These are phyloP conservation scores for Austroboletus eburneus DNA, from an alignment of 768 basidiomycete genomes.

Conservation along the genomic window DNA sequence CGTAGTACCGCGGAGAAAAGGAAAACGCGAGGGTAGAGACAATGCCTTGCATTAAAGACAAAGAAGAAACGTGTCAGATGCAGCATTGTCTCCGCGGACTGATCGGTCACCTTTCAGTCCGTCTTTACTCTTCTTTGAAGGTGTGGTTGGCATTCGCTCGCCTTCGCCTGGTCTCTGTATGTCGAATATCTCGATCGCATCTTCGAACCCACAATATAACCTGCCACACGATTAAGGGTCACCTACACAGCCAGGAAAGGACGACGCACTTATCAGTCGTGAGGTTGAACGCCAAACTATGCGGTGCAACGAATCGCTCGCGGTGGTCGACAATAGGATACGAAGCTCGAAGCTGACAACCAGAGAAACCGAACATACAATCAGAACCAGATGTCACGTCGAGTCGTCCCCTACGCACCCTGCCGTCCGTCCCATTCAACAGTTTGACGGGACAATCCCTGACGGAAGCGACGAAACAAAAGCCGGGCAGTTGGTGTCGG, in stretches of 20 bases:
- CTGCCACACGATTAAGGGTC: conserved; percentile 27
- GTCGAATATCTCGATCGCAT: conserved; percentile 84
- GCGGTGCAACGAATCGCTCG: conserved; percentile 88
- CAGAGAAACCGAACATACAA: neutral
- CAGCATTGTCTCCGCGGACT: neutral
- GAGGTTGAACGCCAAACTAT: conserved; percentile 74
- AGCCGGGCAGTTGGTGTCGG: conserved; percentile 51
- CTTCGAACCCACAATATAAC: conserved; percentile 83
- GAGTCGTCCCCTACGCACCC: conserved; percentile 44
- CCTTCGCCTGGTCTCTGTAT: conserved; percentile 70
- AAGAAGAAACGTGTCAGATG: neutral
- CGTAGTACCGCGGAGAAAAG: conserved; percentile 61
- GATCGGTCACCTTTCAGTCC: conserved; percentile 75
- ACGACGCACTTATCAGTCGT: conserved; percentile 54
- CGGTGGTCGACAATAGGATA: conserved; percentile 91
- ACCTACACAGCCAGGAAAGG: neutral
- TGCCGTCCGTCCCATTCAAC: conserved; percentile 72
- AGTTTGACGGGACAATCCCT: conserved; percentile 84
- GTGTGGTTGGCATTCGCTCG: conserved; percentile 62
- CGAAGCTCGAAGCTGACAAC: conserved; percentile 79
- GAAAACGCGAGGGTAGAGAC: conserved; percentile 82
- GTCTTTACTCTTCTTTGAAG: conserved; percentile 72
- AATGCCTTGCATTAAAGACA: conserved; percentile 52
- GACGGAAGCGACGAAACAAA: conserved; percentile 81
- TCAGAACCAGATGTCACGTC: neutral